Evolutionary conservation across 192 early-diverging fungal species (phyloP).

Genomic region (Coemansia sp.): DNA sequence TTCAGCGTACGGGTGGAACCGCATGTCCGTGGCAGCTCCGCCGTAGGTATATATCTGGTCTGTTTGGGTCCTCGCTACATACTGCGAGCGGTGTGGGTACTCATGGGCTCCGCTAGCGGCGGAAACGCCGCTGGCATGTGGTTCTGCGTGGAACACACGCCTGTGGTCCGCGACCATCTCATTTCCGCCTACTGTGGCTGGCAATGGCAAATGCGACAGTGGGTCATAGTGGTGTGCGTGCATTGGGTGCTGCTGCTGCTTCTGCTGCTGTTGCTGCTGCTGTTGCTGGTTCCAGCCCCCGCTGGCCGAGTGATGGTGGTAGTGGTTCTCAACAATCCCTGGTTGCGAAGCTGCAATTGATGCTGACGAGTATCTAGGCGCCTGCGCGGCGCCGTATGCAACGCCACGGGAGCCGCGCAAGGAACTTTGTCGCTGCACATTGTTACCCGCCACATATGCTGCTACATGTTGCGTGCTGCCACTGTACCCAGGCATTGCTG

Average conservation of each 20-base stretch:
- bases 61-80: background rate
- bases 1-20: constrained; percentile 53
- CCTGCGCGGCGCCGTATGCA: background rate
- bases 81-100: background rate
- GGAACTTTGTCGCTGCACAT: background rate
- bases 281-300: background rate
- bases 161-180: background rate
- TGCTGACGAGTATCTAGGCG: background rate
- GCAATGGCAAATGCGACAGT: background rate
- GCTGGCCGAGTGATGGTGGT: background rate
- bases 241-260: background rate
- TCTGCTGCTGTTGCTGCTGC: background rate
- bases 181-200: background rate
- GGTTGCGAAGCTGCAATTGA: background rate
- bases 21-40: constrained; percentile 10
- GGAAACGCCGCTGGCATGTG: background rate
- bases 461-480: background rate
- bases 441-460: background rate
- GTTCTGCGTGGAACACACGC: background rate
- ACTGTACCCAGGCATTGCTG: background rate
- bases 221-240: background rate
- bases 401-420: background rate
- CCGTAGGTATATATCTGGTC: background rate
- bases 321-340: background rate
- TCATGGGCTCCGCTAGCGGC: background rate